A percentile compares a stretch with the other conserved stretches of the same genome.
Conservation (phyloP, 305 asterid genomes). For the Solanum aculeatissimum region DNA sequence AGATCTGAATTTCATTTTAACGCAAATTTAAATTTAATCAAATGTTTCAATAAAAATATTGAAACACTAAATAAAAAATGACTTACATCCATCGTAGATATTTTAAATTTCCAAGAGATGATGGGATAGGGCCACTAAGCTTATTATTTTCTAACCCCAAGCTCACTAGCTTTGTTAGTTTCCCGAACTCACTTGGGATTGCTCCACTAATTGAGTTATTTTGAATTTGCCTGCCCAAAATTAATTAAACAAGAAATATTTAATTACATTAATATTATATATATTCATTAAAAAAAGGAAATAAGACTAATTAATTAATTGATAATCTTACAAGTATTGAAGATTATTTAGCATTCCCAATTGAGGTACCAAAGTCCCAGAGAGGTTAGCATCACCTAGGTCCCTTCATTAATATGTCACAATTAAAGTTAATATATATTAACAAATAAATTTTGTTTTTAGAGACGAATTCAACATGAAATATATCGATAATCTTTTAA, state of each 20-base stretch:
- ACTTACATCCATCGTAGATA: constrained; percentile 23
- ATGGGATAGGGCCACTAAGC: constrained; percentile 30
- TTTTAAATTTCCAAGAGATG: constrained; percentile 25
- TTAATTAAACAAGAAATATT: neutral
- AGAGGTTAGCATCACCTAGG: constrained; percentile 25
- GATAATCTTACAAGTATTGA: constrained; percentile 33
- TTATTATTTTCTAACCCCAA: constrained; percentile 17
- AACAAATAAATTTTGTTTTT: neutral
- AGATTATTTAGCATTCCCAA: constrained; percentile 29
- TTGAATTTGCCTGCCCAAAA: constrained; percentile 8
- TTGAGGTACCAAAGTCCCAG: constrained; percentile 31
- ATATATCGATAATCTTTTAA: neutral
- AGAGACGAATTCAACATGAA: neutral
- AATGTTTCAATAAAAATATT: neutral
- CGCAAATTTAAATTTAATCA: neutral
- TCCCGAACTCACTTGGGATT: constrained; percentile 29
- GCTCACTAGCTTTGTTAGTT: constrained; percentile 17
- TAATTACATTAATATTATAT: neutral
- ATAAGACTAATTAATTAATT: neutral
- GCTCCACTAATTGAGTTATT: constrained; percentile 18
- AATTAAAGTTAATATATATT: neutral
- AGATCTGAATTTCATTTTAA: neutral
- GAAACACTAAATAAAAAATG: rapidly evolving
- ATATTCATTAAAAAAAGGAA: neutral
- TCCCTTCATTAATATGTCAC: constrained; percentile 16